These are phyloP conservation scores for Chytridium lagenaria DNA, from an alignment of 371 early-diverging fungal species.

Conservation along the genomic window DNA sequence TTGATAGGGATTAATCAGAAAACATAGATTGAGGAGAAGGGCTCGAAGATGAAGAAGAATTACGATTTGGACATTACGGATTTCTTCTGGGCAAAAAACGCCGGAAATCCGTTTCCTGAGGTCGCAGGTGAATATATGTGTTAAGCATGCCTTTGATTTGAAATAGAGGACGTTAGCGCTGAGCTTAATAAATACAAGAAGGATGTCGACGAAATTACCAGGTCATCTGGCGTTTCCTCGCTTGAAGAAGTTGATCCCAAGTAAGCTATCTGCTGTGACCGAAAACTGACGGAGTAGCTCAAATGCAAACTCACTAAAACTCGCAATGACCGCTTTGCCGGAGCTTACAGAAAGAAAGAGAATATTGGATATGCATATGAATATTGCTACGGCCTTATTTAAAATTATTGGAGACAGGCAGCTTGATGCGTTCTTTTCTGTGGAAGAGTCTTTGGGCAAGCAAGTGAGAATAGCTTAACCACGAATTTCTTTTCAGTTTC, in stretches of 20 bases:
- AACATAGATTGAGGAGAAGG: conserved; percentile 78
- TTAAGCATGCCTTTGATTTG: neutral
- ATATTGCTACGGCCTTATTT: conserved; percentile 92
- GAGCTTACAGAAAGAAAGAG: conserved; percentile 96
- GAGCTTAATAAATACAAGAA: conserved; percentile 91
- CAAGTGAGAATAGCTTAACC: too few relatives aligned
- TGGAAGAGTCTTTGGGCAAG: conserved; percentile 78
- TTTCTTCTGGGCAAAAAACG: conserved; percentile 94
- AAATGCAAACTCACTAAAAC: conserved; percentile 85
- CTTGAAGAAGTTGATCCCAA: conserved; percentile 84
- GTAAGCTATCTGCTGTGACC: conserved; percentile 48
- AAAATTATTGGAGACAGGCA: conserved; percentile 93
- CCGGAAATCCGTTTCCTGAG: conserved; percentile 94
- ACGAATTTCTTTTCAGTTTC: too few relatives aligned
- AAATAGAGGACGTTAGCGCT: conserved; percentile 81
- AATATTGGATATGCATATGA: conserved; percentile 98
- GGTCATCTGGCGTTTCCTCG: conserved; percentile 80
- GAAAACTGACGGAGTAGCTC: conserved; percentile 59
- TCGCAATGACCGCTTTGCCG: conserved; percentile 92
- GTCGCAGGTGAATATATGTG: conserved; percentile 75
- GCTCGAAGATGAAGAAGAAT: conserved; percentile 67
- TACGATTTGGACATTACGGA: conserved; percentile 91
- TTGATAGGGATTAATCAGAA: conserved; percentile 21
- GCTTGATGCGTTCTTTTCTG: conserved; percentile 92
- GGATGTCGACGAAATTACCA: conserved; percentile 91